Percentiles rank a stretch among this genome's conserved stretches.
These are phyloP conservation scores for Sclerotinia trifoliorum DNA, from an alignment of 2,329 filamentous ascomycete genomes.

Conservation along the genomic window DNA sequence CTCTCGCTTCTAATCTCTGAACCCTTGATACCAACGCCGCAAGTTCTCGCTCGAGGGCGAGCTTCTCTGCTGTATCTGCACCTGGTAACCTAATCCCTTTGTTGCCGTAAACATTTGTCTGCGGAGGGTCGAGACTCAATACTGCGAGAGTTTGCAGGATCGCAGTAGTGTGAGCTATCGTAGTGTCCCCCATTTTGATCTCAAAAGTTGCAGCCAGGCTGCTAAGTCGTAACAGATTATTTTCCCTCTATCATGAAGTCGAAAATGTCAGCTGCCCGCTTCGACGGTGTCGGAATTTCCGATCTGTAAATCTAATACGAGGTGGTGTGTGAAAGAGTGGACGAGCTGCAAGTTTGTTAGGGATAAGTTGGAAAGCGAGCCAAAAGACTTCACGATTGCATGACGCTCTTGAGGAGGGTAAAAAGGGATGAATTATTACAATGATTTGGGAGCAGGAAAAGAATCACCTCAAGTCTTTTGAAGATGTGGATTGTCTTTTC, in stretches of 20 bases:
- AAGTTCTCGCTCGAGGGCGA: conserved; percentile 77
- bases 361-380: conserved; percentile 16
- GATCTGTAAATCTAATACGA: conserved; percentile 12
- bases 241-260: conserved; percentile 31
- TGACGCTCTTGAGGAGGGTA: conserved; percentile 5
- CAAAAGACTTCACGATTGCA: conserved; percentile 16
- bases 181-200: conserved; percentile 46
- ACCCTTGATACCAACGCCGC: conserved; percentile 74
- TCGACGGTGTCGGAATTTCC: conserved; percentile 18
- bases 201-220: conserved; percentile 33
- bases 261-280: not conserved
- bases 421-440: not conserved
- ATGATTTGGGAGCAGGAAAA: not conserved
- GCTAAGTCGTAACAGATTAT: conserved; percentile 23
- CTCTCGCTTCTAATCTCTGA: conserved; percentile 78
- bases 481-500: conserved; percentile 20
- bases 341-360: conserved; percentile 21
- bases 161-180: conserved; percentile 53
- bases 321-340: conserved; percentile 9
- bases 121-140: conserved; percentile 29
- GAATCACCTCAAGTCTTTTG: conserved; percentile 9
- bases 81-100: conserved; percentile 69
- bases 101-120: conserved; percentile 26
- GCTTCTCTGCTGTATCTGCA: conserved; percentile 70
- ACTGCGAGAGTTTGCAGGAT: conserved; percentile 53